These are phyloP conservation scores for Colletotrichum tabaci DNA, from an alignment of 2,329 filamentous ascomycete genomes.

Conservation along the genomic window DNA sequence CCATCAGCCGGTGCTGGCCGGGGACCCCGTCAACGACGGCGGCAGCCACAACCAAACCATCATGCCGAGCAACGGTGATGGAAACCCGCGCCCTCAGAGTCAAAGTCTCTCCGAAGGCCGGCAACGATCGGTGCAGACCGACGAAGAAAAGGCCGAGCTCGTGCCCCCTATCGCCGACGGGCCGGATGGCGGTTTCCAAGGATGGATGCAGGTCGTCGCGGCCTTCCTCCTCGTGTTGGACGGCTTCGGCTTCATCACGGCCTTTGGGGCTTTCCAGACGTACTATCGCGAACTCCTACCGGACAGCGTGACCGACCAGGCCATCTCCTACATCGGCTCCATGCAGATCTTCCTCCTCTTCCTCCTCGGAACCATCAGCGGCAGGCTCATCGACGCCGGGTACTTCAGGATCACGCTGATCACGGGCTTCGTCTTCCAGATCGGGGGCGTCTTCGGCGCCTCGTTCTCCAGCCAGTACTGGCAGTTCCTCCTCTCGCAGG, in stretches of 20 bases:
- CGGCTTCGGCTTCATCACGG: slow-evolving; percentile 62
- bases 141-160: slow-evolving; percentile 12
- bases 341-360: slow-evolving; percentile 61
- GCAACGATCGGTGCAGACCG: slow-evolving; percentile 3
- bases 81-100: neutral
- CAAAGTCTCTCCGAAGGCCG: slow-evolving; percentile 4
- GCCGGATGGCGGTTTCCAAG: slow-evolving; percentile 42
- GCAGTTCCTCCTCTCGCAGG: slow-evolving; percentile 66
- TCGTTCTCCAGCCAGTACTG: slow-evolving; percentile 60
- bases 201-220: slow-evolving; percentile 57
- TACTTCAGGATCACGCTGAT: slow-evolving; percentile 57
- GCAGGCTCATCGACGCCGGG: slow-evolving; percentile 61
- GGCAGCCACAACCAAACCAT: slow-evolving; percentile 10
- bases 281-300: slow-evolving; percentile 55
- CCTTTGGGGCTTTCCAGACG: slow-evolving; percentile 61
- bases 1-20: neutral
- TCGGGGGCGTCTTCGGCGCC: slow-evolving; percentile 62
- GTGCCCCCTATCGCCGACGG: neutral
- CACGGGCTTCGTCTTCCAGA: slow-evolving; percentile 54
- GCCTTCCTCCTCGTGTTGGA: slow-evolving; percentile 59
- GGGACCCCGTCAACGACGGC: neutral
- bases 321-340: slow-evolving; percentile 63
- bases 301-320: slow-evolving; percentile 51
- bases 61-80: slow-evolving; percentile 17
- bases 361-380: slow-evolving; percentile 59